These are phyloP conservation scores for Toxoplasma gondii DNA, from an alignment of 169 alveolate species.

Conservation along the genomic window DNA sequence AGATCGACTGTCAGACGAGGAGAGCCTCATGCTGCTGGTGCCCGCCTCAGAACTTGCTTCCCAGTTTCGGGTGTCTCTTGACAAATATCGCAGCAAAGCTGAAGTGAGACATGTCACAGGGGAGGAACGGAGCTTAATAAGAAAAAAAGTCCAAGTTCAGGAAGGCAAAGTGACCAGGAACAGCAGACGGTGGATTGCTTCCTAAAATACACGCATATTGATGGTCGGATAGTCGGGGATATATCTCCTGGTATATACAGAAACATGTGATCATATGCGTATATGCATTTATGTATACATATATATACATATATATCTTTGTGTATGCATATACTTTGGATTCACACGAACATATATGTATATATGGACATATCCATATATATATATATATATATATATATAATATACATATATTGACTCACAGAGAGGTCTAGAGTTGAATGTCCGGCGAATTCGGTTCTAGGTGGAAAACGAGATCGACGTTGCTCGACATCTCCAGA, in stretches of 20 bases:
- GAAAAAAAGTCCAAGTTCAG: no score
- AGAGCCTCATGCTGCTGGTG: neutral
- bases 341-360: no score
- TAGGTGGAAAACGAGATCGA: no score
- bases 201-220: no score
- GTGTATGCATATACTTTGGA: no score
- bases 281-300: neutral
- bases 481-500: no score
- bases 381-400: neutral
- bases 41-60: neutral
- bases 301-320: no score
- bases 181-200: no score
- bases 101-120: neutral
- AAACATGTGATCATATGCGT: neutral
- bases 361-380: neutral
- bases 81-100: conserved; percentile 12
- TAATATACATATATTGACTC: neutral
- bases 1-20: neutral
- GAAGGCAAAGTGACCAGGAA: no score
- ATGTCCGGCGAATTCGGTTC: neutral
- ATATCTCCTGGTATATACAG: no score
- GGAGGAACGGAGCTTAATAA: no score
- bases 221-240: no score
- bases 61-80: neutral
- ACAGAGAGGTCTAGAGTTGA: neutral